Base-by-base conservation (phyloP, 768 basidiomycete genomes). In the Amanita fuliginea region DNA sequence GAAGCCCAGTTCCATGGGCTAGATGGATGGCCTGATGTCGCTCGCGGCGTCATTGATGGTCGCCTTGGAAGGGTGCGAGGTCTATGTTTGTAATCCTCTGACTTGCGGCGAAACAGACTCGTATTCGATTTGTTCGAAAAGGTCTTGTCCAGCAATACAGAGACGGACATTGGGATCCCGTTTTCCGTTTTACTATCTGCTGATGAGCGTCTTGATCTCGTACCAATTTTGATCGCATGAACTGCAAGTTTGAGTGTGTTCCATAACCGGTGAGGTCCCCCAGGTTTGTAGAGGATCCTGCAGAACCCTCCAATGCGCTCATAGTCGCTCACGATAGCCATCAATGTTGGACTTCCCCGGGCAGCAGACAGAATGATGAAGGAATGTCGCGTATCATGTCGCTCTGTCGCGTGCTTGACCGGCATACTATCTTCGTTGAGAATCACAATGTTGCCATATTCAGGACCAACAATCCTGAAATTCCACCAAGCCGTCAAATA, bases 241-340 rank as follows among this genome's bases (percentile, higher is more conserved):
- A 83, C 51, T 60, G 76, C 75, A 8, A 83, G 74, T 57, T 81
- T 82, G 52, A 94, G 67, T 19, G 80, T 74, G 4, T 72, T 62
- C 22, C 80, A 74, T 49, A 95, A 72, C 18, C 83, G 78, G 39
- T 78, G 76, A 3, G 93, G 93, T 2, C 92, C 90, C 21, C 81
- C 81, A 8, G 93, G 93, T 62, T 96, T 97, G 75, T 83, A 87
- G 10, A 94, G 66, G 19, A 91, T 71, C n/a, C 87, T 82, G 63
- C 87, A 91, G 64, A 89, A 86, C 22, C 92, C 92, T 7, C 93
- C 93, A 9, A 82, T 77, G 37, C 72, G 71, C 60, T 91, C 88
- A 59, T 86, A 83, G 18, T 86, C 80, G 51, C 70, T 75, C 47
- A 81, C 79, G 11, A 80, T 74, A 8, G 71, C 66, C 72, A 85